Evolutionary conservation across 179 eudicot genomes (phyloP).

Genomic region (Beta macrorhiza): DNA sequence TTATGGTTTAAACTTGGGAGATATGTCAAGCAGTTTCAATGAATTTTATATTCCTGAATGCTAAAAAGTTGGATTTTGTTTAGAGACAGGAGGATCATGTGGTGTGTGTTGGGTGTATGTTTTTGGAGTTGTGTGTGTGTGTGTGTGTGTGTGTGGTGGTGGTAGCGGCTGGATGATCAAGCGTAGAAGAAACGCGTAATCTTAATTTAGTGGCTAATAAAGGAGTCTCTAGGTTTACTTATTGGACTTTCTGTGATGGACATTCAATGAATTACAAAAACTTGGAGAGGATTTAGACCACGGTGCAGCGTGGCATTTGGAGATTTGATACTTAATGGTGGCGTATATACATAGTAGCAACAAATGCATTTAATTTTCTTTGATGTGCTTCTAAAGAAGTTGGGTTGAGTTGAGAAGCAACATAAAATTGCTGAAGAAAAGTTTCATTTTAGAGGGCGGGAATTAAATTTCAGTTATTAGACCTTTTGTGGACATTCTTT

Average conservation of each 20-base stretch:
- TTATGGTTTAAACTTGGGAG: neutral
- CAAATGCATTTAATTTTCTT: neutral
- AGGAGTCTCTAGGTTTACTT: neutral
- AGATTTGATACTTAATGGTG: neutral
- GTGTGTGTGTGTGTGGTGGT: neutral
- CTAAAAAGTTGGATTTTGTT: no score
- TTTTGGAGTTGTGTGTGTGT: neutral
- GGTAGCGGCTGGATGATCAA: neutral
- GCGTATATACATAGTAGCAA: neutral
- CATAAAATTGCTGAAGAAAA: neutral
- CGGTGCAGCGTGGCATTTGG: neutral
- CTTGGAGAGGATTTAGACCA: neutral
- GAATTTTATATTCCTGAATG: neutral
- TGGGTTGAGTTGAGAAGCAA: constrained; percentile 2
- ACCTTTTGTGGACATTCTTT: neutral
- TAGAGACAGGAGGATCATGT: neutral
- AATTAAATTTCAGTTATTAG: neutral
- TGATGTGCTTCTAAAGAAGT: neutral
- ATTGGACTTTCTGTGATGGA: constrained; percentile 4
- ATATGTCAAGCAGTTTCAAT: neutral
- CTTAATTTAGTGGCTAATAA: neutral
- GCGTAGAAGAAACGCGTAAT: neutral
- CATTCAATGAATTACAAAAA: neutral
- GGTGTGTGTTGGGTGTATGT: neutral
- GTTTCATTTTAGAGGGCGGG: no score